A percentile compares a stretch with the other conserved stretches of the same genome.
Evolutionary conservation across 148 eudicot species (phyloP).

Genomic region (Amaranthus cruentus): DNA sequence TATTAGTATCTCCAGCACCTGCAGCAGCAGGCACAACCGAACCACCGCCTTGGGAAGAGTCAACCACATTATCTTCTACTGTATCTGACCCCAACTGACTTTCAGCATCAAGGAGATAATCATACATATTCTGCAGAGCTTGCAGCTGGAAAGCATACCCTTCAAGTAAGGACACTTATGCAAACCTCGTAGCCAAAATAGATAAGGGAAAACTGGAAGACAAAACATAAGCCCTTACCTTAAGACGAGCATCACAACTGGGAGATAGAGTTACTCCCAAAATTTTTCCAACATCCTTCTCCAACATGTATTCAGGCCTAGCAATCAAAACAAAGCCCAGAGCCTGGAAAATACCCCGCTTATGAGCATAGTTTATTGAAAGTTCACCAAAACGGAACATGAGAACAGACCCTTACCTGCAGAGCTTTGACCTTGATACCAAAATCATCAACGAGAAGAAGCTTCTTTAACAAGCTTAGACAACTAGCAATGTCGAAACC

Average conservation of each 20-base stretch:
- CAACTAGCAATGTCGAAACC: slow-evolving; percentile 50
- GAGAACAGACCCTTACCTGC: slow-evolving; percentile 49
- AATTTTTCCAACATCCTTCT: slow-evolving; percentile 65
- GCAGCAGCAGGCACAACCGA: slow-evolving; percentile 90
- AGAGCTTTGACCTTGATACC: slow-evolving; percentile 75
- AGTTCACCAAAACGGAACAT: not conserved
- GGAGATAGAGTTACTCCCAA: slow-evolving; percentile 72
- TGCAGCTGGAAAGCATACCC: slow-evolving; percentile 56
- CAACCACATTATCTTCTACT: slow-evolving; percentile 33
- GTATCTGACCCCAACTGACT: slow-evolving; percentile 62
- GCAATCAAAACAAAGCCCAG: slow-evolving; percentile 89
- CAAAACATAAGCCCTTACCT: slow-evolving; percentile 44
- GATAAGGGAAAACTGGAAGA: slow-evolving; percentile 6
- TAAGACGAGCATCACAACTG: slow-evolving; percentile 63
- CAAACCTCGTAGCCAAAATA: not conserved
- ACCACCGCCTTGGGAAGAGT: slow-evolving; percentile 41
- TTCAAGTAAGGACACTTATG: slow-evolving; percentile 20
- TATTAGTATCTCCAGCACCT: slow-evolving; percentile 97
- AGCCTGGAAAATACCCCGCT: slow-evolving; percentile 48
- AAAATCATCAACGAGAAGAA: slow-evolving; percentile 83
- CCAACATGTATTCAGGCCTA: slow-evolving; percentile 88
- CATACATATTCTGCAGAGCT: slow-evolving; percentile 81
- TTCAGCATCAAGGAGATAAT: slow-evolving; percentile 94
- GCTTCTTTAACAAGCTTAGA: slow-evolving; percentile 72
- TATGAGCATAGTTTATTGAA: slow-evolving; percentile 17